Evolutionary conservation across 805 yeast species (phyloP).

Genomic region (Saccharomycopsis fibuligera): DNA sequence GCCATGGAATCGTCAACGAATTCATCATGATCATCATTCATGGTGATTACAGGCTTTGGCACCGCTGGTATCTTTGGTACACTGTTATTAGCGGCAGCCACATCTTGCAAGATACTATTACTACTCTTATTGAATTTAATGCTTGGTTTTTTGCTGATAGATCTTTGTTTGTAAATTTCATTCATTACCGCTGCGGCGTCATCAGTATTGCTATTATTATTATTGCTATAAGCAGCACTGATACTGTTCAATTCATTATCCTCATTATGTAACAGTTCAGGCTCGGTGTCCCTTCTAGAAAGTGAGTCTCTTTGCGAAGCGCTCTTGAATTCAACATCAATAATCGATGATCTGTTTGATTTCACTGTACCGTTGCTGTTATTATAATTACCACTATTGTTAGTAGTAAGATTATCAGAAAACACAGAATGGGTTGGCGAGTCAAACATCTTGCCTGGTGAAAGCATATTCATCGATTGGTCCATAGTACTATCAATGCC

Average conservation of each 20-base stretch:
- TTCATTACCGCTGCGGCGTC: conserved; percentile 13
- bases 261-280: conserved; percentile 9
- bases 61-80: not conserved
- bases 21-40: not conserved
- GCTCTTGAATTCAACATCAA: conserved; percentile 18
- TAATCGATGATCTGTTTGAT: conserved; percentile 16
- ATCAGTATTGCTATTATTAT: not conserved
- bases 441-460: conserved; percentile 15
- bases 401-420: not conserved
- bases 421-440: conserved; percentile 5
- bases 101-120: not conserved
- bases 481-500: conserved; percentile 7
- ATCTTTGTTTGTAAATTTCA: conserved; percentile 13
- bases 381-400: not conserved
- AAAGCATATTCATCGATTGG: not conserved
- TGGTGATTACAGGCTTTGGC: conserved; percentile 3
- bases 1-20: not conserved
- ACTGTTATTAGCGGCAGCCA: conserved; percentile 13
- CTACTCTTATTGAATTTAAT: conserved; percentile 12
- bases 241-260: conserved; percentile 15
- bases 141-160: conserved; percentile 10
- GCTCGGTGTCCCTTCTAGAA: conserved; percentile 18
- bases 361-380: not conserved
- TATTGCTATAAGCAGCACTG: conserved; percentile 17
- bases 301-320: conserved; percentile 15